Evolutionary conservation across 2,329 filamentous ascomycete species (phyloP).

Genomic region (Fusarium nematophilum): DNA sequence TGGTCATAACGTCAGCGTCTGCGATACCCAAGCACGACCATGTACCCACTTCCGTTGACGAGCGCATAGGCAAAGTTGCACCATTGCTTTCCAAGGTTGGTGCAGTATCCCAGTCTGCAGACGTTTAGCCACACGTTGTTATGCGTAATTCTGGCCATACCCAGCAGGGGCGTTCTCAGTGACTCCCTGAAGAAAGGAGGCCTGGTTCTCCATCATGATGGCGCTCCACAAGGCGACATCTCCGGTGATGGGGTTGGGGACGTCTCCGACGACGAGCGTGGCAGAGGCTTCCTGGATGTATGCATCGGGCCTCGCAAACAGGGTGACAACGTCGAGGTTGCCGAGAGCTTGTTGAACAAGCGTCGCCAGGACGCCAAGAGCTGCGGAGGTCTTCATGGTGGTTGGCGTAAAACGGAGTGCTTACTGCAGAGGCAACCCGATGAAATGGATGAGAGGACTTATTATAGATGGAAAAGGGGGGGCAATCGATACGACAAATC

Average conservation of each 20-base stretch:
- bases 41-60: background rate
- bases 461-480: too few species aligned
- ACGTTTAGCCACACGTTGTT: background rate
- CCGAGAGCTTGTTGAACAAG: background rate
- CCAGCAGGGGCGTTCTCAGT: slow-evolving; percentile 12
- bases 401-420: too few species aligned
- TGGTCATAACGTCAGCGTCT: background rate
- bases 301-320: background rate
- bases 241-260: slow-evolving; percentile 14
- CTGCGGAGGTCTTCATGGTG: slow-evolving; percentile 1
- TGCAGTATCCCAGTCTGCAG: slow-evolving; percentile 9
- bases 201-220: slow-evolving; percentile 19
- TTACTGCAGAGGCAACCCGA: too few species aligned
- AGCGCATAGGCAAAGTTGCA: slow-evolving; percentile 26
- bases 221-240: slow-evolving; percentile 22
- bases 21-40: background rate
- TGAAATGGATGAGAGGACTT: too few species aligned
- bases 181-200: slow-evolving; percentile 16
- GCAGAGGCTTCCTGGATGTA: slow-evolving; percentile 25
- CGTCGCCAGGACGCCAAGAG: background rate
- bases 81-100: slow-evolving; percentile 15
- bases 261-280: slow-evolving; percentile 6
- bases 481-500: too few species aligned
- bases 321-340: slow-evolving; percentile 15
- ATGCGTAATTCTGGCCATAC: background rate